Evolutionary conservation across 805 yeast species (phyloP).

Genomic region (Priceomyces melissophilus): DNA sequence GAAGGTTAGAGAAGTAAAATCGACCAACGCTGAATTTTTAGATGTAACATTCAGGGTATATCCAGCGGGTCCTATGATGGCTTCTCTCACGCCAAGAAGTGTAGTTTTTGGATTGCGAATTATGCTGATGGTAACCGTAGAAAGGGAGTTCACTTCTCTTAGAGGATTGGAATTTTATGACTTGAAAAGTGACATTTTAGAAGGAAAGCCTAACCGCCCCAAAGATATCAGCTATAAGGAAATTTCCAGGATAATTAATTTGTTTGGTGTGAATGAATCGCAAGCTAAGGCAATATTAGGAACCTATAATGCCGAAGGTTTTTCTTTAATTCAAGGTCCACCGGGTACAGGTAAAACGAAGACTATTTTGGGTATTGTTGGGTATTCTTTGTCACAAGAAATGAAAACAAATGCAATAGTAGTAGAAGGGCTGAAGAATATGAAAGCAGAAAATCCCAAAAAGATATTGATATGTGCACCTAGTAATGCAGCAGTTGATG

Average conservation of each 20-base stretch:
- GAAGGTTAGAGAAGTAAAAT: conserved; percentile 70
- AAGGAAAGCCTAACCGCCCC: conserved; percentile 58
- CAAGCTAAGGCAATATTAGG: conserved; percentile 89
- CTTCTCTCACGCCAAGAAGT: conserved; percentile 59
- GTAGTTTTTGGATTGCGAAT: conserved; percentile 67
- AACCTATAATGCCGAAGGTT: conserved; percentile 65
- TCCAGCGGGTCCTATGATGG: conserved; percentile 49
- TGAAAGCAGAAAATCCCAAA: conserved; percentile 17
- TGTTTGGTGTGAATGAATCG: conserved; percentile 71
- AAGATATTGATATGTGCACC: conserved; percentile 94
- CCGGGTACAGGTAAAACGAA: conserved; percentile 99
- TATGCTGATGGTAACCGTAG: conserved; percentile 86
- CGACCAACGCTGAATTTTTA: conserved; percentile 57
- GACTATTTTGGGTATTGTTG: conserved; percentile 89
- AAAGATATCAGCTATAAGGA: conserved; percentile 27
- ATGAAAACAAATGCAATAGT: conserved; percentile 16
- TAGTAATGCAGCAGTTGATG: conserved; percentile 98
- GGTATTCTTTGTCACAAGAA: conserved; percentile 56
- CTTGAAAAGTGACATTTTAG: conserved; percentile 59
- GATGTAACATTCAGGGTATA: conserved; percentile 74
- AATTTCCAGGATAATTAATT: conserved; percentile 39
- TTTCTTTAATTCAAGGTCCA: conserved; percentile 94
- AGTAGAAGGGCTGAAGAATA: conserved; percentile 1
- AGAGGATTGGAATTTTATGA: conserved; percentile 82
- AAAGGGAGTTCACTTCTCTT: conserved; percentile 85